These are phyloP conservation scores for Lentinula raphanica DNA, from an alignment of 768 basidiomycete genomes.

Conservation along the genomic window DNA sequence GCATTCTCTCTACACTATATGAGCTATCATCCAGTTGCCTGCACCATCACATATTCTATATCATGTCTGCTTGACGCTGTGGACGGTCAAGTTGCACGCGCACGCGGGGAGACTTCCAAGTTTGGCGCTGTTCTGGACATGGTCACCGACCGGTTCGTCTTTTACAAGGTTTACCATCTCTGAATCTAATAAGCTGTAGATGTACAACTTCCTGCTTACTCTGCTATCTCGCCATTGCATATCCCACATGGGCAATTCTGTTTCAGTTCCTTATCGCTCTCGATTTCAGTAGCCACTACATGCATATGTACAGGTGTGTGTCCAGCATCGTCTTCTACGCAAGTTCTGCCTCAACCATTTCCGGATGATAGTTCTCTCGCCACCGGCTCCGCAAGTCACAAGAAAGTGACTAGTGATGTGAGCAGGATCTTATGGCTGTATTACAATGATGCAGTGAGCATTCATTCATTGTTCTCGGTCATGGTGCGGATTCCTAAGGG, in stretches of 20 bases:
- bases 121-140: constrained; percentile 98
- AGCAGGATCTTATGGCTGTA: constrained; percentile 88
- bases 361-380: constrained; percentile 68
- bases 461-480: background rate
- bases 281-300: constrained; percentile 98
- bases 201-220: constrained; percentile 95
- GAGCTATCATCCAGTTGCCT: constrained; percentile 91
- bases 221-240: constrained; percentile 88
- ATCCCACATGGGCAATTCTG: constrained; percentile 75
- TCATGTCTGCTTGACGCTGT: constrained; percentile 94
- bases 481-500: background rate
- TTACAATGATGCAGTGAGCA: constrained; percentile 85
- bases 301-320: constrained; percentile 98
- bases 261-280: constrained; percentile 96
- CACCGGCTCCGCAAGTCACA: constrained; percentile 91
- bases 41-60: constrained; percentile 82
- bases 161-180: background rate
- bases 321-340: background rate
- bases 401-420: constrained; percentile 87
- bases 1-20: constrained; percentile 87
- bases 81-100: constrained; percentile 89
- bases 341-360: constrained; percentile 10
- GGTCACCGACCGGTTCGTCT: constrained; percentile 93
- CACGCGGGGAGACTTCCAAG: constrained; percentile 86
- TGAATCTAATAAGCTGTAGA: constrained; percentile 34